Evolutionary conservation across 768 basidiomycete genomes (phyloP), one percentile per base, ranked within the genome.

Genomic region (Pleurotus platypus): DNA sequence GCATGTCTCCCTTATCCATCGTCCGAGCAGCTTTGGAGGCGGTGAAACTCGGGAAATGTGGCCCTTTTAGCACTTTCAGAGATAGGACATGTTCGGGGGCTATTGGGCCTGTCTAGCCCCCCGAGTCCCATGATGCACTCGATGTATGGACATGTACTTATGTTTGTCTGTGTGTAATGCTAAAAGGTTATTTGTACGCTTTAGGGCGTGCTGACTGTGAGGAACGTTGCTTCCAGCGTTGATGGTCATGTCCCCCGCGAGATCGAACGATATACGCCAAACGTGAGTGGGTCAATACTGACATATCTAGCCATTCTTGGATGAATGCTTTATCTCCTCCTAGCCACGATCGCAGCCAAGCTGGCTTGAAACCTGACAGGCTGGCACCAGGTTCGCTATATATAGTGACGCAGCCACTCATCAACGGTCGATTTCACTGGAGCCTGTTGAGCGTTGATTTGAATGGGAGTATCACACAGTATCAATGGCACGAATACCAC

Each of bases 121-220:
- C 8, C 30, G 8, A 35, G 30, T 35, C 9, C 30, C 9, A 35
- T 35, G 30, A 35, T 35, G 30, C 30, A 35, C 30, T 35, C 9
- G 30, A 35, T 35, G 30, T 35, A 35, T 54, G 39, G 15, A 54
- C 39, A 42, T 54, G 51, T 35, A 35, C 30, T 35, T 40, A 54
- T 54, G 51, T 54, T 54, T 54, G 51, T 54, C 16, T 51, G 15
- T 54, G 51, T 42, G 51, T 50, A 54, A 54, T 54, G 51, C 42
- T 54, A 54, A 54, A 54, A 54, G 51, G 37, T 54, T 54, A 54
- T 54, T 54, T 42, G 51, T 39, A 54, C 51, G 51, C 51, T 40
- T 43, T 54, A 40, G 51, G 49, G 51, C 51, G 42, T 54, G 37
- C 39, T 54, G 18, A 18, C 24, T 13, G 16, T 54, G 51, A 38